Evolutionary conservation across 345 rosid species (phyloP).

Genomic region (Gossypium longicalyx): DNA sequence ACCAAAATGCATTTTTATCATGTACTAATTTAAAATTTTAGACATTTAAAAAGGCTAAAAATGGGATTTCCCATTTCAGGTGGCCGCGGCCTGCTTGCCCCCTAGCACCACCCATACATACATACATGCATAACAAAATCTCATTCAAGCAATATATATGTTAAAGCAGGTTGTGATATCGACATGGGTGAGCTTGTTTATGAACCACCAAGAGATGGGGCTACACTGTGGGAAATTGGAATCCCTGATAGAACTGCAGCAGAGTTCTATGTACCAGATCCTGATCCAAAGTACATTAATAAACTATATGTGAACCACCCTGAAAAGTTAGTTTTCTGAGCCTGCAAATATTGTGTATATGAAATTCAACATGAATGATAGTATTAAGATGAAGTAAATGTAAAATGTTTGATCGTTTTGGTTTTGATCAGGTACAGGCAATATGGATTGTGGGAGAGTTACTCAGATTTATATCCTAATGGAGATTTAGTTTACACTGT

Average conservation of each 20-base stretch:
- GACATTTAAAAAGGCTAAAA: too few species aligned
- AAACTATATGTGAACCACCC: slow-evolving; percentile 55
- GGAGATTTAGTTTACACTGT: slow-evolving; percentile 59
- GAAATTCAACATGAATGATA: background rate
- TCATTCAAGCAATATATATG: background rate
- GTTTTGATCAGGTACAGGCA: slow-evolving; percentile 59
- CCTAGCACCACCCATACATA: too few species aligned
- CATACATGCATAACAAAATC: background rate
- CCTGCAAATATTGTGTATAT: background rate
- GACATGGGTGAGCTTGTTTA: slow-evolving; percentile 47
- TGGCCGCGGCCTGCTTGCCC: too few species aligned
- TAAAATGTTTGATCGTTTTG: background rate
- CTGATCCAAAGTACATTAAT: slow-evolving; percentile 58
- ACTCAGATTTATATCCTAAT: slow-evolving; percentile 55
- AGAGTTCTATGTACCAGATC: slow-evolving; percentile 73
- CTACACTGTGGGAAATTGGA: slow-evolving; percentile 93
- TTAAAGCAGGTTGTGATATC: slow-evolving; percentile 42
- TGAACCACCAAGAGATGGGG: slow-evolving; percentile 73
- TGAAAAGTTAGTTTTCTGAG: slow-evolving; percentile 38
- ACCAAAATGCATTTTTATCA: too few species aligned
- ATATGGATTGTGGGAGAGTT: slow-evolving; percentile 87
- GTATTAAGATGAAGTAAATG: background rate
- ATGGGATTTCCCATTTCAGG: too few species aligned
- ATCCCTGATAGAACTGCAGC: slow-evolving; percentile 70
- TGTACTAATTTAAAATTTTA: too few species aligned